Evolutionary conservation across 2,329 filamentous ascomycete species (phyloP), one percentile per base, ranked within the genome.

Genomic region (Trichoderma koningii): DNA sequence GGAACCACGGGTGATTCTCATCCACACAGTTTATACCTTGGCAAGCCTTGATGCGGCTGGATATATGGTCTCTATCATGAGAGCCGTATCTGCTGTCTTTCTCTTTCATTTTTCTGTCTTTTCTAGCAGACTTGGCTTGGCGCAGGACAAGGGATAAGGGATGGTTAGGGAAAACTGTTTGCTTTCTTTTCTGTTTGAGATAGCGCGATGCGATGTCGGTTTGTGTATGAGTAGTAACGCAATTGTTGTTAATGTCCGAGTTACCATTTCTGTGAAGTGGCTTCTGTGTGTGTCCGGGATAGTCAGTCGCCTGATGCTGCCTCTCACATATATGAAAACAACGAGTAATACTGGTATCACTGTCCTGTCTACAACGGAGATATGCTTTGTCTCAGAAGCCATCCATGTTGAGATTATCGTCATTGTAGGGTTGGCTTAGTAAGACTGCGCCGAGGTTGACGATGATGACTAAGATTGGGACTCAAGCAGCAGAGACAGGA

Each of bases 1-100:
- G 60, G 68, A 64, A 69, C 67, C 62, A 68, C 64, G 70, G 73
- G 72, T 68, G 71, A 73, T 71, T 60, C 56, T 69, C 68, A 67
- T 12, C 34, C 34, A 72, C 68, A 71, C 70, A 70, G 66, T 69
- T 64, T 70, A 19, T 67, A 69, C 56, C 64, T 66, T 53, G 59
- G 64, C 51, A 65, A 50, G 65, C 71, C 66, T 69, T 60, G 63
- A 69, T 69, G 66, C 65, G 63, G 66, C 50, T 38, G 53, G 65
- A 62, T 65, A 38, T 38, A 61, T 63, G 65, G 60, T 62, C 55
- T 55, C 44, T 55, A 42, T 61, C 19, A 14, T 10, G 21, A 52
- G 60, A 63, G 60, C 55, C n/a, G 67, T 51, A 60, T 55, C 66
- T 38, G 17, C 47, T 69, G 10, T 65, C 34, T 68, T 69, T 69